phyloP scores from a whole-genome alignment of 768 basidiomycete genomes.

The Boletus reticulatus region DNA sequence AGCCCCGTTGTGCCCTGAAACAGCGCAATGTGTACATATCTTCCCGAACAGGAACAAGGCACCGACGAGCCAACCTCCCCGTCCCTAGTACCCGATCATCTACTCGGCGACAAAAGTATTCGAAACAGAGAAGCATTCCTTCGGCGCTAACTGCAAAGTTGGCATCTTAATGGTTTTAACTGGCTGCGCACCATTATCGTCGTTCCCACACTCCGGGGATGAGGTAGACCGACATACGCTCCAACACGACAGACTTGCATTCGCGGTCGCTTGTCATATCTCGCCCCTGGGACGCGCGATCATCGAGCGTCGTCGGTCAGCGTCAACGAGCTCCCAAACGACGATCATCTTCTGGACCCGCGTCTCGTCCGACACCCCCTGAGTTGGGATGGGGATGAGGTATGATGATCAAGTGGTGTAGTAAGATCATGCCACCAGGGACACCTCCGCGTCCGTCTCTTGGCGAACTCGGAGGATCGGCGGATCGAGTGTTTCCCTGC shows the following conservation, averaged over 20 bases:
- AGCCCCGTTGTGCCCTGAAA: not conserved
- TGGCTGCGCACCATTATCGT: constrained; percentile 3
- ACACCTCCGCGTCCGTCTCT: no score
- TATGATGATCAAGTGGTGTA: no score
- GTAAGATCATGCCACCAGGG: no score
- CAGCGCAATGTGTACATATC: not conserved
- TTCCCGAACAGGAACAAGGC: constrained; percentile 5
- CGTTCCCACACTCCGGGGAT: not conserved
- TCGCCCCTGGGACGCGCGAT: no score
- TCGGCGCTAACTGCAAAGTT: constrained; percentile 15
- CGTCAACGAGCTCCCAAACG: no score
- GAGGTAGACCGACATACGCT: not conserved
- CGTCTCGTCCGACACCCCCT: no score
- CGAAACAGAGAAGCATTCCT: constrained; percentile 25
- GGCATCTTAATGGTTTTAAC: constrained; percentile 26
- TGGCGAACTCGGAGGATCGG: no score
- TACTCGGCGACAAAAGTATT: constrained; percentile 17
- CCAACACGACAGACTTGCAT: not conserved
- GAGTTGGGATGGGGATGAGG: no score
- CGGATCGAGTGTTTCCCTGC: no score
- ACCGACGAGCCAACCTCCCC: not conserved
- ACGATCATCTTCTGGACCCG: no score
- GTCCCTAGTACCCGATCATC: constrained; percentile 24
- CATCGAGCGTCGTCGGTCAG: no score
- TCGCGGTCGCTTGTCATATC: no score